Percentiles rank a stretch among this genome's conserved stretches.
Conservation (phyloP, 371 early-diverging fungal species). For the Massospora cicadina region DNA sequence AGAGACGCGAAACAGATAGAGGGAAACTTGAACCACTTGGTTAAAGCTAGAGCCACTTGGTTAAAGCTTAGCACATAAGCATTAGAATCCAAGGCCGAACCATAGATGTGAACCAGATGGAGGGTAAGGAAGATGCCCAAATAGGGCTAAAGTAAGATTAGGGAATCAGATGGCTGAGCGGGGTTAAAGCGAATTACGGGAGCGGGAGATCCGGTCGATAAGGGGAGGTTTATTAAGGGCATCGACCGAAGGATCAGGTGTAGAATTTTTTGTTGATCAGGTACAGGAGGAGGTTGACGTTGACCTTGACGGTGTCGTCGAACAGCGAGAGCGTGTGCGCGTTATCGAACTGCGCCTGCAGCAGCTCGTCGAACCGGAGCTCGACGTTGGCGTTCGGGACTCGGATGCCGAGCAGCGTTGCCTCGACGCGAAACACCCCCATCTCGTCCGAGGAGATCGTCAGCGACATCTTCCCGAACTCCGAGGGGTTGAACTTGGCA, state of each 20-base stretch:
- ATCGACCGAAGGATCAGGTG: neutral
- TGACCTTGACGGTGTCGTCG: constrained; percentile 81
- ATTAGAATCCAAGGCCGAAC: too few species aligned
- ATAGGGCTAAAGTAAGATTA: too few species aligned
- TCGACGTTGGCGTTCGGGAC: constrained; percentile 59
- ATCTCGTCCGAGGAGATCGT: constrained; percentile 82
- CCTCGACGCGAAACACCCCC: constrained; percentile 76
- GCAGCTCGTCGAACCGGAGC: constrained; percentile 76
- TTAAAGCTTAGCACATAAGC: too few species aligned
- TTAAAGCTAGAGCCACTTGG: too few species aligned
- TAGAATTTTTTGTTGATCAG: constrained; percentile 90
- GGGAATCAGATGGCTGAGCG: too few species aligned
- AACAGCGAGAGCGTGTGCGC: constrained; percentile 70
- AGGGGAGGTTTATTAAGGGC: neutral
- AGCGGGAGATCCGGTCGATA: too few species aligned
- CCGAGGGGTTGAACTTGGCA: constrained; percentile 56
- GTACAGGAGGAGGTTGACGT: constrained; percentile 84
- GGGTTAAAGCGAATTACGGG: too few species aligned
- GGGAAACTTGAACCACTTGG: too few species aligned
- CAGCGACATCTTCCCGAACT: constrained; percentile 74
- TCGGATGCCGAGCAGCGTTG: constrained; percentile 56
- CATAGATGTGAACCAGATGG: too few species aligned
- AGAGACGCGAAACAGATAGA: too few species aligned
- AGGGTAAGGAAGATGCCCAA: too few species aligned
- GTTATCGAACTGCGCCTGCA: constrained; percentile 85